phyloP scores from a whole-genome alignment of 2,329 filamentous ascomycete species.

The Sclerotinia nivalis region DNA sequence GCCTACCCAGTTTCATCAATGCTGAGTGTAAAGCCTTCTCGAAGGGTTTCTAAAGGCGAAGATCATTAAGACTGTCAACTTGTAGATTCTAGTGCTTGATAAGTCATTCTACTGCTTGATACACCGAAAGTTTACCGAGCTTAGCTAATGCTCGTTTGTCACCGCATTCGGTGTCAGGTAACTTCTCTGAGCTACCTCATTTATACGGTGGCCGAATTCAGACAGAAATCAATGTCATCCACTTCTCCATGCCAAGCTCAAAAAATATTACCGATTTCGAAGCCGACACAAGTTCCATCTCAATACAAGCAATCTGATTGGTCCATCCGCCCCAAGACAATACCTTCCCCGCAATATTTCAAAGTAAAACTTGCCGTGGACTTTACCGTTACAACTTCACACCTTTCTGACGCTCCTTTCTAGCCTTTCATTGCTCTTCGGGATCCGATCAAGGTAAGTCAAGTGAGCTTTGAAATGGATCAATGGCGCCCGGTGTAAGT shows the following conservation, averaged over 20 bases:
- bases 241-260: conserved; percentile 4
- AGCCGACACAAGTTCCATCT: conserved; percentile 22
- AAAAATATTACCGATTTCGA: conserved; percentile 25
- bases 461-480: not conserved
- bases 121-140: conserved; percentile 10
- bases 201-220: not conserved
- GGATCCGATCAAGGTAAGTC: conserved; percentile 16
- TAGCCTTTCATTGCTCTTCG: not conserved
- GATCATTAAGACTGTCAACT: too few relatives aligned
- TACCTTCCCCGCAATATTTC: conserved; percentile 16
- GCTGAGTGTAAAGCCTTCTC: too few relatives aligned
- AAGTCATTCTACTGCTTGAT: not conserved
- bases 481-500: conserved; percentile 10
- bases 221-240: not conserved
- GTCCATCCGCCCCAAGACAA: not conserved
- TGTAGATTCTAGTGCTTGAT: not conserved
- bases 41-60: too few relatives aligned
- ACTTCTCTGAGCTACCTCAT: not conserved
- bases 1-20: too few relatives aligned
- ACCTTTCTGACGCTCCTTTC: not conserved
- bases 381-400: conserved; percentile 14
- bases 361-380: conserved; percentile 18
- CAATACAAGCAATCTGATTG: conserved; percentile 5
- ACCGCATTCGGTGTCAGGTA: too few relatives aligned
- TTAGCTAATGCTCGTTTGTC: not conserved